Base-by-base conservation (phyloP, 163 green algal genomes). In the Picocystis sp. region DNA sequence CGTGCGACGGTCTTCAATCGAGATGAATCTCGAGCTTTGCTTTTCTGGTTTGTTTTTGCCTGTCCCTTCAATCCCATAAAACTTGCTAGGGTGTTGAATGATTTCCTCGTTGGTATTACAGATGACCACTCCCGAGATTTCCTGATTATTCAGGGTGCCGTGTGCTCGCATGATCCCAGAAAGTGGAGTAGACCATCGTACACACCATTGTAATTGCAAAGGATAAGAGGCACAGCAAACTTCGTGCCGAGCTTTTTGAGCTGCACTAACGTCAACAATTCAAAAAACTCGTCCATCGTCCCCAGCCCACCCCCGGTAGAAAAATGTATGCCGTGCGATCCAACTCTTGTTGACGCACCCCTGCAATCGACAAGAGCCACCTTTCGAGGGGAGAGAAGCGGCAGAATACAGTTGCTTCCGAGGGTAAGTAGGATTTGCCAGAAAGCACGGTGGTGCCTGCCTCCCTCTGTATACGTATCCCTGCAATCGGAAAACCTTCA, bases 381-480 rank as follows among this genome's bases (percentile, higher is more conserved):
- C 61, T 87, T 87, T 22, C 78, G 56, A 0, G 73, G 63, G 9
- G 76, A 76, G 58, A 87, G 51, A 77, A 82, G 46, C 64, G 66
- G 61, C 78, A 87, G 47, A 79, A 70, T 12, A 81, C 74, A 57
- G 56, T 56, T 29, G 45, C 14, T 45, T n/a, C 56, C 56, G 61
- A 33, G 35, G 22, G 13, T 24, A 83, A 63, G 57, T 83, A 83
- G 14, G 48, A 67, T 21, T 56, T 38, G n/a, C 15, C 25, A 23
- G 68, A 72, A 6, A 70, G 78, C 29, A 87, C 75, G 11, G 70
- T 81, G 42, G 78, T 82, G 45, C 78, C 78, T 11, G 78, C 78
- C 60, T 87, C 78, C 3, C 71, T 50, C 45, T 51, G 62, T 52
- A 87, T 87, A 11, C 76, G 62, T 53, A 85, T 85, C 22, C 45